A percentile compares a stretch with the other conserved stretches of the same genome.
Conservation (phyloP, 805 yeast species). For the Saturnispora mendoncae region DNA sequence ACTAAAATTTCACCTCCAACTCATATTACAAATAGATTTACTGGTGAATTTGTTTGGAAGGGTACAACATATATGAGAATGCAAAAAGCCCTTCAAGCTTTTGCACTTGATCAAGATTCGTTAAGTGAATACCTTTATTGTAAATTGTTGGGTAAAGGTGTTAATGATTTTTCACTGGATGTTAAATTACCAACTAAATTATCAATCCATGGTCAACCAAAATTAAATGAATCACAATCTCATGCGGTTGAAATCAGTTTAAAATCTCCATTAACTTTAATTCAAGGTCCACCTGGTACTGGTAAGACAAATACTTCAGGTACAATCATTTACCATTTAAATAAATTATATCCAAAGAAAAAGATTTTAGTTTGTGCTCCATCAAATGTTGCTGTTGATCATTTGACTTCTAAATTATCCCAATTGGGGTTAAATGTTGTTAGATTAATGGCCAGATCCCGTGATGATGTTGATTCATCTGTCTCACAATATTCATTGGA, state of each 20-base stretch:
- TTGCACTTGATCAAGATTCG: conserved; percentile 63
- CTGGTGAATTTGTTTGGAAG: conserved; percentile 86
- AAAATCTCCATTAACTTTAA: conserved; percentile 64
- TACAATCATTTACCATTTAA: conserved; percentile 70
- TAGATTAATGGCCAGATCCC: conserved; percentile 62
- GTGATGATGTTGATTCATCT: conserved; percentile 72
- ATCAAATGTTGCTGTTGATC: conserved; percentile 91
- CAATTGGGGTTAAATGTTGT: conserved; percentile 69
- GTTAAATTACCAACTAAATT: conserved; percentile 51
- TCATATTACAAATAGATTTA: conserved; percentile 53
- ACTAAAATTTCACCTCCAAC: conserved; percentile 45
- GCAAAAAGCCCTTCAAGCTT: conserved; percentile 65
- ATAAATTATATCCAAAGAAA: conserved; percentile 45
- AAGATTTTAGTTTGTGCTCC: conserved; percentile 87
- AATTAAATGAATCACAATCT: conserved; percentile 68
- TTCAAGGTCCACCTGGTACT: conserved; percentile 96
- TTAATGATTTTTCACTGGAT: conserved; percentile 52
- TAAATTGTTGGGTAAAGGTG: conserved; percentile 72
- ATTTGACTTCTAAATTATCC: conserved; percentile 65
- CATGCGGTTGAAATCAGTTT: conserved; percentile 67
- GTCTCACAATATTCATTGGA: conserved; percentile 52
- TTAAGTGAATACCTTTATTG: conserved; percentile 71
- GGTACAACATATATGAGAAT: conserved; percentile 75
- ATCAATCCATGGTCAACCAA: conserved; percentile 58
- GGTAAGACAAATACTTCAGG: conserved; percentile 95